Evolutionary conservation across 495 filamentous ascomycete species (phyloP).

Genomic region (Penicillium silybi): DNA sequence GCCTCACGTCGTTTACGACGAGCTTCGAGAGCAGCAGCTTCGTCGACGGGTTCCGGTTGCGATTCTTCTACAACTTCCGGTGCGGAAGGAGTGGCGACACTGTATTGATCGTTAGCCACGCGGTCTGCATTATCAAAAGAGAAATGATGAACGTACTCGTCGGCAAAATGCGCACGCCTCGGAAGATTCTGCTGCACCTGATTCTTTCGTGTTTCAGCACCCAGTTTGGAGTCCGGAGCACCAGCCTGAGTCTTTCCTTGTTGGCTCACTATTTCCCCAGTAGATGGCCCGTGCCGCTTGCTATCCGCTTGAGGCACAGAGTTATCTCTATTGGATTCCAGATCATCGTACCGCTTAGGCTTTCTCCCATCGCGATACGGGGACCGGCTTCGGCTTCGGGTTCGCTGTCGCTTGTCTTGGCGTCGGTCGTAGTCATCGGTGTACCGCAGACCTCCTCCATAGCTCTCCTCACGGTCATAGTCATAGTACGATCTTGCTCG

Average conservation of each 20-base stretch:
- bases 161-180: slow-evolving; percentile 19
- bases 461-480: slow-evolving; percentile 56
- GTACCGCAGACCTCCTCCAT: slow-evolving; percentile 44
- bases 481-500: slow-evolving; percentile 57
- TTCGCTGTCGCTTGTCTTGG: slow-evolving; percentile 59
- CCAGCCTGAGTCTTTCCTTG: slow-evolving; percentile 52
- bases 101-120: slow-evolving; percentile 11
- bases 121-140: not conserved
- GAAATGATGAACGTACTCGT: slow-evolving; percentile 39
- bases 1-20: slow-evolving; percentile 84
- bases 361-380: slow-evolving; percentile 42
- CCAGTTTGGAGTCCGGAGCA: slow-evolving; percentile 53
- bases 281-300: slow-evolving; percentile 35
- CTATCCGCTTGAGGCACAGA: slow-evolving; percentile 17
- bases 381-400: slow-evolving; percentile 66
- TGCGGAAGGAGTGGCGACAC: slow-evolving; percentile 6
- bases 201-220: slow-evolving; percentile 65
- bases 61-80: slow-evolving; percentile 23
- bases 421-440: slow-evolving; percentile 58
- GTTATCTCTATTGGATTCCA: slow-evolving; percentile 20
- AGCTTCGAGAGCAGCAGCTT: slow-evolving; percentile 78
- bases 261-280: slow-evolving; percentile 67
- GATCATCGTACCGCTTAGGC: slow-evolving; percentile 42
- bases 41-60: slow-evolving; percentile 57
- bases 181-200: slow-evolving; percentile 51